These are phyloP conservation scores for Cladorrhinum samala DNA, from an alignment of 495 filamentous ascomycete genomes.

Conservation along the genomic window DNA sequence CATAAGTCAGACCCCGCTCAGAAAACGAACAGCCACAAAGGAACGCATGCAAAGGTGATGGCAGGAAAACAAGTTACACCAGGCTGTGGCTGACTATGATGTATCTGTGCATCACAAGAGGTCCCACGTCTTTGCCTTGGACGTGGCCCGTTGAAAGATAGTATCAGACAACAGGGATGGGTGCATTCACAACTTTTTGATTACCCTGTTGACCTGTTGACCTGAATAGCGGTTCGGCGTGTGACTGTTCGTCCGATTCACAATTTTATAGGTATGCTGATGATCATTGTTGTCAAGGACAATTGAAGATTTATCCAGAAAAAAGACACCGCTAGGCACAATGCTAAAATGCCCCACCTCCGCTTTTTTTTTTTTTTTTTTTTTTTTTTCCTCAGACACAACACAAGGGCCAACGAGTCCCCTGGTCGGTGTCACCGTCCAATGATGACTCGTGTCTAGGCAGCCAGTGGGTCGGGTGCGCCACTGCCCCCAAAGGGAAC, in stretches of 20 bases:
- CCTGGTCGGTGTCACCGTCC: constrained; percentile 1
- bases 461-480: constrained; percentile 5
- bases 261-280: too few relatives aligned
- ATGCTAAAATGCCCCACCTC: neutral
- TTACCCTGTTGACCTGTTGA: too few relatives aligned
- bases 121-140: too few relatives aligned
- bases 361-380: too few relatives aligned
- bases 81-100: neutral
- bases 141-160: too few relatives aligned
- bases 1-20: constrained; percentile 1
- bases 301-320: neutral
- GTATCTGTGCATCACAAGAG: neutral
- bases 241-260: neutral
- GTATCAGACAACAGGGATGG: neutral
- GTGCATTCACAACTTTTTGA: too few relatives aligned
- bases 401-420: constrained; percentile 6
- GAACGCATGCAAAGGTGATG: neutral
- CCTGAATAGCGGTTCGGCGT: neutral
- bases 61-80: neutral
- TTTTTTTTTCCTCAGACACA: too few relatives aligned
- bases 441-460: constrained; percentile 16
- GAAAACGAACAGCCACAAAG: neutral
- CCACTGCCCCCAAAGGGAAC: constrained; percentile 5
- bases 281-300: too few relatives aligned
- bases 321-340: neutral